phyloP scores from a whole-genome alignment of 2,329 filamentous ascomycete species.

The Alternaria ventricosa region DNA sequence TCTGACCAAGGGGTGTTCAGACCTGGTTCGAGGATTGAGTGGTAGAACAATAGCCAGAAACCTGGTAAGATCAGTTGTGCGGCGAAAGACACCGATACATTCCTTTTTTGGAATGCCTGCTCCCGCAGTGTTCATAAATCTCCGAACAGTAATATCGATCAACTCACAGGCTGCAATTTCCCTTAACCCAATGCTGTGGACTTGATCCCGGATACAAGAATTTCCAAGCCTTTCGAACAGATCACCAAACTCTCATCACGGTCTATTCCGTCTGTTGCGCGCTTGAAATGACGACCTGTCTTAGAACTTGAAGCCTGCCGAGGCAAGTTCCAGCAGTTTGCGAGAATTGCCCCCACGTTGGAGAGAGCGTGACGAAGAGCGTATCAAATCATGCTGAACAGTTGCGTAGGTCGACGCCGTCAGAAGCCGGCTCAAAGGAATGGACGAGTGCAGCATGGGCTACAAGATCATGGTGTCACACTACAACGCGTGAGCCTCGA shows the following conservation, averaged over 20 bases:
- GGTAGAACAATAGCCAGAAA: background rate
- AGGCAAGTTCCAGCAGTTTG: background rate
- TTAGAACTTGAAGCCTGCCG: background rate
- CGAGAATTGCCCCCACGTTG: background rate
- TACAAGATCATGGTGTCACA: background rate
- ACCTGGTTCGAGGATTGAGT: background rate
- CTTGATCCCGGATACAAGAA: background rate
- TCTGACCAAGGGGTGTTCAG: background rate
- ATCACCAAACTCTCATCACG: background rate
- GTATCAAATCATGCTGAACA: background rate
- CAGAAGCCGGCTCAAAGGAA: background rate
- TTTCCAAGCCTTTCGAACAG: background rate
- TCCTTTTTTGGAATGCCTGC: background rate
- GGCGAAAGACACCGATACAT: background rate
- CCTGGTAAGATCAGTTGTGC: background rate
- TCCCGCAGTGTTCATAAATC: background rate
- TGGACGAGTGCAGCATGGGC: background rate
- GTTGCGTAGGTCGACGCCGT: background rate
- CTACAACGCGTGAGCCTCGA: background rate
- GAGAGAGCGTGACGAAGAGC: background rate
- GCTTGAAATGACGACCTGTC: background rate
- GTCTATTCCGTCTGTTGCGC: background rate
- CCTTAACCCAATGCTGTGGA: background rate
- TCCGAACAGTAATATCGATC: background rate
- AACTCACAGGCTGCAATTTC: background rate